A percentile compares a stretch with the other conserved stretches of the same genome.
phyloP scores from a whole-genome alignment of 495 filamentous ascomycete genomes.

The Aspergillus ellipticus region DNA sequence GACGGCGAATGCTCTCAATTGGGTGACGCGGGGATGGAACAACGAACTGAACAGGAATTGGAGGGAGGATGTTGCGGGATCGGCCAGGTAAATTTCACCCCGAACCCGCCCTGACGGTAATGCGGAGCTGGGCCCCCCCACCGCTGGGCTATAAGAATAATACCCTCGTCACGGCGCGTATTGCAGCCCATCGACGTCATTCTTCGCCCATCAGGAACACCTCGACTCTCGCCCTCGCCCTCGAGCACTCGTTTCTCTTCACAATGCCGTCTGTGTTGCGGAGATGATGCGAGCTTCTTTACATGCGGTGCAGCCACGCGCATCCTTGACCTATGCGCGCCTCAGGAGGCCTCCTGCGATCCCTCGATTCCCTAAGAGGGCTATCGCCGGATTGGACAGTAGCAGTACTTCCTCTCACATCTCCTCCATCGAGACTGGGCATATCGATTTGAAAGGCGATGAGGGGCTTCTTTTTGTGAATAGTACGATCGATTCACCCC shows the following conservation, averaged over 20 bases:
- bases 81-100: constrained; percentile 8
- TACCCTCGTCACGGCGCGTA: neutral
- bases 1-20: neutral
- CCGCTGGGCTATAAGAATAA: too few species aligned
- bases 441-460: constrained; percentile 65
- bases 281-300: constrained; percentile 17
- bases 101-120: neutral
- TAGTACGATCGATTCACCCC: constrained; percentile 50
- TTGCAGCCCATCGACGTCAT: constrained; percentile 17
- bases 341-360: constrained; percentile 1
- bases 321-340: neutral
- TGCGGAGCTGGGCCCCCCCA: neutral
- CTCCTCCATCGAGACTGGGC: constrained; percentile 50
- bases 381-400: constrained; percentile 7
- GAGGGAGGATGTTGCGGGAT: constrained; percentile 2
- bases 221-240: neutral
- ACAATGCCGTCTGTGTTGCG: constrained; percentile 12
- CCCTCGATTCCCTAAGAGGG: neutral
- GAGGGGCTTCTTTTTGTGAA: constrained; percentile 88
- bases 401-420: constrained; percentile 16
- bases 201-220: neutral
- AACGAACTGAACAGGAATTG: neutral
- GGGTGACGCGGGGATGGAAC: neutral
- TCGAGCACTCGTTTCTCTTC: neutral
- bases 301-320: constrained; percentile 4